phyloP scores from a whole-genome alignment of 2,329 filamentous ascomycete genomes.

The Dothideomycetes sp. region DNA sequence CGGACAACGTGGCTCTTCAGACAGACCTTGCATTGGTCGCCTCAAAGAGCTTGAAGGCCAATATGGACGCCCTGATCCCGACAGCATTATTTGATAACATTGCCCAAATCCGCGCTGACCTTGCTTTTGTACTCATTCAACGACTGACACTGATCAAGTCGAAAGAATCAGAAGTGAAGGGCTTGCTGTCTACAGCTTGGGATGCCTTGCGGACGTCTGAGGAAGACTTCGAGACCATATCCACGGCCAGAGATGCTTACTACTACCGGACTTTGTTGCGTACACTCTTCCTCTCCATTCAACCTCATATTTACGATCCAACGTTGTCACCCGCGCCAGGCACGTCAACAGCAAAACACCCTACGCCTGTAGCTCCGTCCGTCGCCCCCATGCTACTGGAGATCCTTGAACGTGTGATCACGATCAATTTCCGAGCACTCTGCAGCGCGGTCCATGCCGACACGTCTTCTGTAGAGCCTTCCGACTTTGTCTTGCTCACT shows the following conservation, averaged over 20 bases:
- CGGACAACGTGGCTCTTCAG: conserved; percentile 45
- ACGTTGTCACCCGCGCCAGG: conserved; percentile 2
- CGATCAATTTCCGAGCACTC: conserved; percentile 69
- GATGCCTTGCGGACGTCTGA: conserved; percentile 44
- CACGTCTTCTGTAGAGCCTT: conserved; percentile 39
- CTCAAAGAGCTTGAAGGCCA: conserved; percentile 66
- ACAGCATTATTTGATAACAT: conserved; percentile 75
- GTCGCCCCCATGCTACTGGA: conserved; percentile 56
- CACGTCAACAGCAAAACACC: not conserved
- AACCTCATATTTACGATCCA: conserved; percentile 40
- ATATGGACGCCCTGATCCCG: conserved; percentile 59
- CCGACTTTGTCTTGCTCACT: conserved; percentile 78
- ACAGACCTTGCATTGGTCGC: conserved; percentile 64
- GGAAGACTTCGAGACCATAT: conserved; percentile 48
- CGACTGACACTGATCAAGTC: conserved; percentile 44
- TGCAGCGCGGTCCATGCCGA: conserved; percentile 62
- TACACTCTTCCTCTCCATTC: conserved; percentile 72
- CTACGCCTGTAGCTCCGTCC: conserved; percentile 16
- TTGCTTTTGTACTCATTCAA: conserved; percentile 74
- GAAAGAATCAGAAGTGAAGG: conserved; percentile 38
- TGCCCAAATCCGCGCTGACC: conserved; percentile 62
- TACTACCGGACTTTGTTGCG: conserved; percentile 80
- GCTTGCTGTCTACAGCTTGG: conserved; percentile 49
- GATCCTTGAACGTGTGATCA: conserved; percentile 68
- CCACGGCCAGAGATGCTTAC: conserved; percentile 44